These are phyloP conservation scores for Neurospora tetraspora DNA, from an alignment of 495 filamentous ascomycete genomes.

Conservation along the genomic window DNA sequence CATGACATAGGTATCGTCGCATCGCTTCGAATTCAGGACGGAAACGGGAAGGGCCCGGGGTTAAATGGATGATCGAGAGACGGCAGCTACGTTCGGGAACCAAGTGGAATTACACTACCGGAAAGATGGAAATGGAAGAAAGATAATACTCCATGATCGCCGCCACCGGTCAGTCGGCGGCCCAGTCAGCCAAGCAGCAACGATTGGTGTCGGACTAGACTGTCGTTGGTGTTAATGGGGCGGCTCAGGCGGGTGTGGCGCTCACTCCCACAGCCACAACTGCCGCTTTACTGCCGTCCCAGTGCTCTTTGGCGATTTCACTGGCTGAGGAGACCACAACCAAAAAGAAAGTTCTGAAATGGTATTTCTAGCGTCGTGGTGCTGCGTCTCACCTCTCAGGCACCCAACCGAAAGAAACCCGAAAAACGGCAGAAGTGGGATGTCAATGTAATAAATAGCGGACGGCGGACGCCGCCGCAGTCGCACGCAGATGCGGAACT, in stretches of 20 bases:
- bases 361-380: neutral
- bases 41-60: no score
- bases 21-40: neutral
- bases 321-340: no score
- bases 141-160: neutral
- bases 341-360: neutral
- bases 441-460: no score
- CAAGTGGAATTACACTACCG: no score
- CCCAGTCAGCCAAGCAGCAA: no score
- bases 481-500: neutral
- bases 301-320: no score
- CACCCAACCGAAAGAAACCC: neutral
- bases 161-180: no score
- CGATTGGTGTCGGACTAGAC: no score
- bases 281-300: neutral
- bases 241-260: no score
- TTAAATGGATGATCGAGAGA: no score
- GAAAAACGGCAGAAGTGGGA: neutral
- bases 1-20: neutral
- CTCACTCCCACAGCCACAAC: neutral
- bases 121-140: neutral
- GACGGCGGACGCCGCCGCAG: neutral
- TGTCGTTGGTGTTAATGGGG: no score
- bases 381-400: neutral
- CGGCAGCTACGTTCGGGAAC: neutral